phyloP scores from a whole-genome alignment of 2,329 filamentous ascomycete genomes.

The Trichoderma harzianum region DNA sequence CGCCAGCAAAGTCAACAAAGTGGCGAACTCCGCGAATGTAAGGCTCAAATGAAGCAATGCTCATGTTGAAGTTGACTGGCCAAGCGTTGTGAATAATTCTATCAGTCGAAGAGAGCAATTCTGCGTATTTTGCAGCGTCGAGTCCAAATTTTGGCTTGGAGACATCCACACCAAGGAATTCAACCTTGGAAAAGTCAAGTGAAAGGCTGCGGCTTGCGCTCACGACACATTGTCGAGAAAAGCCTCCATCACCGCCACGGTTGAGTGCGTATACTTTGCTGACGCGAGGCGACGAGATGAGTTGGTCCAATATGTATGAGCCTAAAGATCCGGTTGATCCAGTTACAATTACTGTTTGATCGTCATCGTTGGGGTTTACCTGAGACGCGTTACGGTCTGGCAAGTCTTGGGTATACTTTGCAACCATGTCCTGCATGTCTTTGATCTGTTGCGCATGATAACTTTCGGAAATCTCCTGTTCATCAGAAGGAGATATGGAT shows the following conservation, averaged over 20 bases:
- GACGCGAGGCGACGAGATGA: neutral
- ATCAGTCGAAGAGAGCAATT: neutral
- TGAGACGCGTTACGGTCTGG: neutral
- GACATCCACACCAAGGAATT: neutral
- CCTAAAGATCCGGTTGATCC: neutral
- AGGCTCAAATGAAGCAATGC: neutral
- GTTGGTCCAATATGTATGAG: neutral
- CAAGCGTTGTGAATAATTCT: neutral
- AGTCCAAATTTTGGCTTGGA: neutral
- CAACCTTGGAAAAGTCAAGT: neutral
- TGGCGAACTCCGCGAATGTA: neutral
- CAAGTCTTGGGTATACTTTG: neutral
- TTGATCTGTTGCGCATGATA: neutral
- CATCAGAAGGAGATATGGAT: neutral
- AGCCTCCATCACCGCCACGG: neutral
- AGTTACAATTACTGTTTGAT: neutral
- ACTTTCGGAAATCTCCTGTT: neutral
- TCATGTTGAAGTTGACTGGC: neutral
- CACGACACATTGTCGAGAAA: neutral
- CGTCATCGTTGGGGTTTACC: neutral
- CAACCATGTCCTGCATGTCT: neutral
- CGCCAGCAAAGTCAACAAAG: neutral
- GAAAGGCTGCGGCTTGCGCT: neutral
- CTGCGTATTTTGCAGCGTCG: neutral
- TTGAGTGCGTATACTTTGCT: neutral